A percentile compares a stretch with the other conserved stretches of the same genome.
These are phyloP conservation scores for Cryptosporidium viatorum DNA, from an alignment of 169 alveolate genomes.

Conservation along the genomic window DNA sequence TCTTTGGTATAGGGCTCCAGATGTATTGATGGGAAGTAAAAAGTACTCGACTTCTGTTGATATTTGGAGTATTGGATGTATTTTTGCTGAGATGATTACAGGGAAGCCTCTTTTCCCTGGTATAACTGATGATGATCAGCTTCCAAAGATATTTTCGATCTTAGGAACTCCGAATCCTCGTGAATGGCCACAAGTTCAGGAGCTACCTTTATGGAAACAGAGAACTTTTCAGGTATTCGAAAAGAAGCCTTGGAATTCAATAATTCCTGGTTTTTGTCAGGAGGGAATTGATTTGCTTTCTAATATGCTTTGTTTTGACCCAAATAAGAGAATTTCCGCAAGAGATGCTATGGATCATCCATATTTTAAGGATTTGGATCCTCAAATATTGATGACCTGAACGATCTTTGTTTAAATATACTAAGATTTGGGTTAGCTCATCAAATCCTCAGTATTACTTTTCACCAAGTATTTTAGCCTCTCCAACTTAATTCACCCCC, in stretches of 20 bases:
- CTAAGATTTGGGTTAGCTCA: neutral
- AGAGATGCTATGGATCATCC: constrained; percentile 94
- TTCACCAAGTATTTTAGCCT: neutral
- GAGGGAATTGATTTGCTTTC: constrained; percentile 91
- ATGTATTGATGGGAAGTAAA: constrained; percentile 97
- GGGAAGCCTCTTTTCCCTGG: constrained; percentile 97
- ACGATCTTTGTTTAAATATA: too few relatives aligned
- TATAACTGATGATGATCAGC: constrained; percentile 96
- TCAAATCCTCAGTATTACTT: neutral
- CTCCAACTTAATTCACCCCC: neutral
- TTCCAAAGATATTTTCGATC: constrained; percentile 94
- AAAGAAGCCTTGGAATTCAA: constrained; percentile 33
- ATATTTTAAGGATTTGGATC: constrained; percentile 88
- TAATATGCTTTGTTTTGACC: constrained; percentile 92
- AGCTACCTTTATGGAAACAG: constrained; percentile 93
- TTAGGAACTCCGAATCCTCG: constrained; percentile 95
- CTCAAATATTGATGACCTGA: neutral
- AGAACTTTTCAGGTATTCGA: constrained; percentile 74
- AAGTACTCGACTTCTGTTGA: constrained; percentile 99
- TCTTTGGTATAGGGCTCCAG: constrained; percentile 99
- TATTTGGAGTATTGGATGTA: constrained; percentile 98
- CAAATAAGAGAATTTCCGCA: constrained; percentile 95
- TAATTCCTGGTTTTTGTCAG: constrained; percentile 85
- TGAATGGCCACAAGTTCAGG: constrained; percentile 93
- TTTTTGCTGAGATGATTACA: constrained; percentile 95